Conservation (phyloP, 2,329 filamentous ascomycete genomes). For the Penicillium expansum region DNA sequence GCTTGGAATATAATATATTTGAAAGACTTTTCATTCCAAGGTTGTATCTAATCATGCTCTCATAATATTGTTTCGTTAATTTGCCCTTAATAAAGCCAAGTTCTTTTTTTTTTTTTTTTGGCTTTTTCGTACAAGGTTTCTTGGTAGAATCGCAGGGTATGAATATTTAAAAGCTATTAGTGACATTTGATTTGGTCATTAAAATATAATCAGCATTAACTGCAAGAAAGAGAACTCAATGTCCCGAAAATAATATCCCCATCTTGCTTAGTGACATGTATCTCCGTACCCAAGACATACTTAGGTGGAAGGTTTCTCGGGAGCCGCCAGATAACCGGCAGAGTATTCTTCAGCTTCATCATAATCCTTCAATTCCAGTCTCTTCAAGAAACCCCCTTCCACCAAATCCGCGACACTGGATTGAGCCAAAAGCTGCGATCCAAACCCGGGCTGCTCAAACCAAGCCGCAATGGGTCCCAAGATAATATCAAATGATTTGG, state of each 20-base stretch:
- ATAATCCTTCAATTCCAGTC: slow-evolving; percentile 21
- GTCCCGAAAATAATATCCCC: not conserved
- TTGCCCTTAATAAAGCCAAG: not conserved
- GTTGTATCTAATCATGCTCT: not conserved
- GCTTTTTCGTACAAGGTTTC: not conserved
- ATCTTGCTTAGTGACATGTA: not conserved
- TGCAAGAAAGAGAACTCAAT: not conserved
- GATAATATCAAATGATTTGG: slow-evolving; percentile 39
- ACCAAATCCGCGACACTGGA: slow-evolving; percentile 34
- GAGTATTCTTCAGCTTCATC: slow-evolving; percentile 24
- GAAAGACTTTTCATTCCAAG: not conserved
- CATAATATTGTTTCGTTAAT: not conserved
- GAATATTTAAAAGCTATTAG: not conserved
- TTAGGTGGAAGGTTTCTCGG: not conserved
- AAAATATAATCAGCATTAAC: not conserved
- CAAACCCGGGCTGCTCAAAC: slow-evolving; percentile 53
- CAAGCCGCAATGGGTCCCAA: slow-evolving; percentile 50
- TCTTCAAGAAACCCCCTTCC: slow-evolving; percentile 32
- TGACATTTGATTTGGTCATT: not conserved
- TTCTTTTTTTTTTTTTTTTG: not conserved
- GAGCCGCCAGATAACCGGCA: slow-evolving; percentile 21
- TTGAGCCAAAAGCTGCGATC: slow-evolving; percentile 37
- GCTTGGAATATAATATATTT: not conserved
- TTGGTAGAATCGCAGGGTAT: not conserved
- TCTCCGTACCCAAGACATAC: too few relatives aligned